A percentile compares a stretch with the other conserved stretches of the same genome.
Conservation (phyloP, 1,284 basidiomycete species). For the Nidula niveotomentosa region DNA sequence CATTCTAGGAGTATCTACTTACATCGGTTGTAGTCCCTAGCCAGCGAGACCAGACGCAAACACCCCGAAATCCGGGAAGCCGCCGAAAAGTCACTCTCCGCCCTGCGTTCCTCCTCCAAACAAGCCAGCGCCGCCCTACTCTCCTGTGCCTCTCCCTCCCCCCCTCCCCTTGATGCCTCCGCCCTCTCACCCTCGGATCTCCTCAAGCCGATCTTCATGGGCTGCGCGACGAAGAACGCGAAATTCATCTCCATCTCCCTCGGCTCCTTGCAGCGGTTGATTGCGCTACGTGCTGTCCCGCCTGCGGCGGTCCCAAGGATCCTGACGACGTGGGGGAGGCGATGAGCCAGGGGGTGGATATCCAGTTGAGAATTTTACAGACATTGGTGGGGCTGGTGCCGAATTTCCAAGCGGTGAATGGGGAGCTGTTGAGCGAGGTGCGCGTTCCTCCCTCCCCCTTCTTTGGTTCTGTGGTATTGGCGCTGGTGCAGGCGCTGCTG, state of each 20-base stretch:
- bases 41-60: constrained; percentile 33
- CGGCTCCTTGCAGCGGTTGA: constrained; percentile 89
- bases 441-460: constrained; percentile 25
- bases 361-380: constrained; percentile 90
- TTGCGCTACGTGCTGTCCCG: constrained; percentile 85
- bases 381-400: constrained; percentile 89
- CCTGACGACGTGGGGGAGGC: constrained; percentile 80
- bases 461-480: background rate
- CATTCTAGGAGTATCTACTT: background rate
- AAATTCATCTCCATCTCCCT: constrained; percentile 95
- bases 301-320: constrained; percentile 77
- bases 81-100: constrained; percentile 81
- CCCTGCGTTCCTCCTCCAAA: constrained; percentile 75
- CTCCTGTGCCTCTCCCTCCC: constrained; percentile 46
- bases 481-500: constrained; percentile 66
- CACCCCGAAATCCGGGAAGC: constrained; percentile 43
- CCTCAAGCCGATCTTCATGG: constrained; percentile 90
- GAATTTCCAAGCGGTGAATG: constrained; percentile 82
- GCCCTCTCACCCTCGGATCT: constrained; percentile 79
- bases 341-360: constrained; percentile 93
- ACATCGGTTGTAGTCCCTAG: constrained; percentile 21
- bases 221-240: constrained; percentile 89
- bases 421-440: constrained; percentile 77
- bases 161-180: constrained; percentile 43
- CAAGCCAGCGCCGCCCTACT: constrained; percentile 62